phyloP scores from a whole-genome alignment of 2,329 filamentous ascomycete genomes.

The Fusarium pseudoanthophilum region DNA sequence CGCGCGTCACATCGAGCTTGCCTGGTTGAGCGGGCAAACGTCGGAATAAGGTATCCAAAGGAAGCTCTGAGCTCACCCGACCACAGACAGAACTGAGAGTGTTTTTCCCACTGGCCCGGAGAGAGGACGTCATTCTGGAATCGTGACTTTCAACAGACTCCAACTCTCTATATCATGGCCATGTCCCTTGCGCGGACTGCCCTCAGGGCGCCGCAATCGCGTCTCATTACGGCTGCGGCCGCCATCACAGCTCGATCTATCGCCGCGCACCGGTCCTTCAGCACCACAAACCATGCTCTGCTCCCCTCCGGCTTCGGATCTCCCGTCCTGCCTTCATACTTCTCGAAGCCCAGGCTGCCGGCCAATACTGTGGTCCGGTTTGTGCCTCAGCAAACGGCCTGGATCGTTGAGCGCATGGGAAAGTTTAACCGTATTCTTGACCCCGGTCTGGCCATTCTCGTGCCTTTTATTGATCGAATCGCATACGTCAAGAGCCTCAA shows the following conservation, averaged over 20 bases:
- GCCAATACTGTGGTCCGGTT: conserved; percentile 96
- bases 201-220: conserved; percentile 42
- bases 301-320: conserved; percentile 49
- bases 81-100: neutral
- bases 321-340: conserved; percentile 74
- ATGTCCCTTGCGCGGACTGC: conserved; percentile 46
- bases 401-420: conserved; percentile 99
- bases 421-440: conserved; percentile 94
- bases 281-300: conserved; percentile 47
- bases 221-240: conserved; percentile 34
- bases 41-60: conserved; percentile 15
- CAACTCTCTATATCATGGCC: conserved; percentile 42
- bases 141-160: conserved; percentile 29
- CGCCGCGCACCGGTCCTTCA: conserved; percentile 45
- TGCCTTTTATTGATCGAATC: conserved; percentile 93
- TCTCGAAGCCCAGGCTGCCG: conserved; percentile 78
- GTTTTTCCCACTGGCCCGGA: conserved; percentile 39
- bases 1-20: conserved; percentile 15
- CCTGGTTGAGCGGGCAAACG: conserved; percentile 28
- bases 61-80: conserved; percentile 27
- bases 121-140: conserved; percentile 39
- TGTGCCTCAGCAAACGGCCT: conserved; percentile 99
- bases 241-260: conserved; percentile 28
- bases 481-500: conserved; percentile 98
- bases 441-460: conserved; percentile 87